Evolutionary conservation across 2,329 filamentous ascomycete species (phyloP).

Genomic region (Scedosporium boydii): DNA sequence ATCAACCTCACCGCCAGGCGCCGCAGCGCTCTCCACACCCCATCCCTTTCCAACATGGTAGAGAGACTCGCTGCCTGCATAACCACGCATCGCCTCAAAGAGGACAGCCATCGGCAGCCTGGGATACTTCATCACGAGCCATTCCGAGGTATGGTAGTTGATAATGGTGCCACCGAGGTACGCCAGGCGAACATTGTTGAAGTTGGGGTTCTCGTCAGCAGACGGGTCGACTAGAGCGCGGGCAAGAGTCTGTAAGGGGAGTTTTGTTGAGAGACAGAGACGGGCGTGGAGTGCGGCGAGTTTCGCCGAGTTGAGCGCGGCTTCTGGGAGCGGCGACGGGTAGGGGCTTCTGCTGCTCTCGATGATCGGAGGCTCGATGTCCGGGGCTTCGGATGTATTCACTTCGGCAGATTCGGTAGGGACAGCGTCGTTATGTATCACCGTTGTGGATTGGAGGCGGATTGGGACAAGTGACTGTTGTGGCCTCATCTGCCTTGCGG

Average conservation of each 20-base stretch:
- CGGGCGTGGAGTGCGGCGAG: slow-evolving; percentile 87
- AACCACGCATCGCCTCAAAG: slow-evolving; percentile 78
- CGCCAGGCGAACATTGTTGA: slow-evolving; percentile 83
- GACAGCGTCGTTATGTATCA: slow-evolving; percentile 11
- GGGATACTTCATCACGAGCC: slow-evolving; percentile 79
- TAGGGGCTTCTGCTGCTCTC: slow-evolving; percentile 25
- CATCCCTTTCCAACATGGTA: slow-evolving; percentile 69
- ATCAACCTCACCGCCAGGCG: slow-evolving; percentile 84
- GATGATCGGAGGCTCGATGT: slow-evolving; percentile 7
- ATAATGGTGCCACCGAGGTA: slow-evolving; percentile 75
- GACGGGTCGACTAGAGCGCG: slow-evolving; percentile 78
- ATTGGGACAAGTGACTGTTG: slow-evolving; percentile 7
- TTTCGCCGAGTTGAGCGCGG: slow-evolving; percentile 69
- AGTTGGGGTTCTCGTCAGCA: slow-evolving; percentile 67
- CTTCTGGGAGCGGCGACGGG: slow-evolving; percentile 62
- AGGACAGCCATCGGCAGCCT: slow-evolving; percentile 83
- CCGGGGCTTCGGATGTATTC: slow-evolving; percentile 9
- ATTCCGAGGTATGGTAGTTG: slow-evolving; percentile 81
- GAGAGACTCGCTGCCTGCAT: slow-evolving; percentile 66
- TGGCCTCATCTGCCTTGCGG: slow-evolving; percentile 3
- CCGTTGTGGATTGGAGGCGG: slow-evolving; percentile 24
- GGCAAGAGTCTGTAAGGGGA: slow-evolving; percentile 79
- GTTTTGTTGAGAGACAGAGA: slow-evolving; percentile 67
- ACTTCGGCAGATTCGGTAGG: slow-evolving; percentile 12
- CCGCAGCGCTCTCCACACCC: slow-evolving; percentile 83